These are phyloP conservation scores for Globisporangium cederbergense DNA, from an alignment of 352 stramenopile species.

Conservation along the genomic window DNA sequence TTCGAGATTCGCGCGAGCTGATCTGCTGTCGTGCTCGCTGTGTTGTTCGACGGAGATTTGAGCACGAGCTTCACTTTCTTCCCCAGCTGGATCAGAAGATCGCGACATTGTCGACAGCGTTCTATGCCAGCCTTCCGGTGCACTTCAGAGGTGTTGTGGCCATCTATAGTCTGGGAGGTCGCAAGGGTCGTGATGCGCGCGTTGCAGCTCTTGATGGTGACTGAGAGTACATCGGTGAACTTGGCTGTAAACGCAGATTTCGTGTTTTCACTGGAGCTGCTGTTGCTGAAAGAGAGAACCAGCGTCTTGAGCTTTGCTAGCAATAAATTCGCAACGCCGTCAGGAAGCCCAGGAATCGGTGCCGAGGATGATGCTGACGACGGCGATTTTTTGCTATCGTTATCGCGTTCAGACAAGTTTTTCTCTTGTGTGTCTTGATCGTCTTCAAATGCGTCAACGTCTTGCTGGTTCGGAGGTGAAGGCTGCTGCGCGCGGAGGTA, in stretches of 20 bases:
- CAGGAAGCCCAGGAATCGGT: slow-evolving; percentile 25
- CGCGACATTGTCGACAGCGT: slow-evolving; percentile 37
- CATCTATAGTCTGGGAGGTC: slow-evolving; percentile 9
- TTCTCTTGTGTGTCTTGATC: not conserved
- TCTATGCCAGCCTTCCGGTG: slow-evolving; percentile 28
- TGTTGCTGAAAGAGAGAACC: slow-evolving; percentile 11
- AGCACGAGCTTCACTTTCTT: slow-evolving; percentile 31
- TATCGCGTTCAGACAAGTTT: not conserved
- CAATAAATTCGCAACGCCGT: slow-evolving; percentile 5
- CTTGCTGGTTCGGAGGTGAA: not conserved
- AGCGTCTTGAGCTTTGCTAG: slow-evolving; percentile 17
- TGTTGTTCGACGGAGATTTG: not conserved
- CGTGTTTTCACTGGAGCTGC: not conserved
- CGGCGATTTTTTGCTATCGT: not conserved
- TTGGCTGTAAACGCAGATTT: slow-evolving; percentile 4
- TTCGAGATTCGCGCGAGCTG: slow-evolving; percentile 10
- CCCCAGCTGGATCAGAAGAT: slow-evolving; percentile 39
- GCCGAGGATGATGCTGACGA: not conserved
- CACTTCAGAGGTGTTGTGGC: slow-evolving; percentile 12
- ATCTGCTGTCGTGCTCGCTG: not conserved
- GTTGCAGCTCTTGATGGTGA: slow-evolving; percentile 37
- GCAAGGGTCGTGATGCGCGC: slow-evolving; percentile 28
- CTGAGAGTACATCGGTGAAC: slow-evolving; percentile 17
- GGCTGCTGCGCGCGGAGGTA: not conserved
- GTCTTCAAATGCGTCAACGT: not conserved